phyloP scores from a whole-genome alignment of 306 rosid genomes.

The Corylus americana region DNA sequence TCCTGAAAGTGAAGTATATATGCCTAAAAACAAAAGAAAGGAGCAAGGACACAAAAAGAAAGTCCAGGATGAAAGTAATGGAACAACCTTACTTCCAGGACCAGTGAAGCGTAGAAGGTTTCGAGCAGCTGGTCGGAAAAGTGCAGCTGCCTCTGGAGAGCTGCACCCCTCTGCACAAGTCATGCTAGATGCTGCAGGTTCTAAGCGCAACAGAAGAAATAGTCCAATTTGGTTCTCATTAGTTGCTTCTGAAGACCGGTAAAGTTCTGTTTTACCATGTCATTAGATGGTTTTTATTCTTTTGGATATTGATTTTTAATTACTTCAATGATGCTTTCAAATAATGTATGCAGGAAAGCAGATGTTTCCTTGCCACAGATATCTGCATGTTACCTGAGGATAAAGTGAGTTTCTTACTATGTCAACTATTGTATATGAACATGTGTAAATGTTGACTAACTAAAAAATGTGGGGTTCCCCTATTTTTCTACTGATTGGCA shows the following conservation, averaged over 20 bases:
- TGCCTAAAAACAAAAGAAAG: conserved; percentile 63
- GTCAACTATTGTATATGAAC: conserved; percentile 16
- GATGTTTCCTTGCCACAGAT: conserved; percentile 86
- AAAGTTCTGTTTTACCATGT: conserved; percentile 28
- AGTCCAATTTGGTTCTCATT: conserved; percentile 93
- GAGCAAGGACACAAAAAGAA: conserved; percentile 54
- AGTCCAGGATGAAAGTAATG: conserved; percentile 58
- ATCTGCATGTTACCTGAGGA: conserved; percentile 79
- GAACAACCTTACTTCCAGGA: conserved; percentile 47
- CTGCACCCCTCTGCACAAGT: conserved; percentile 56
- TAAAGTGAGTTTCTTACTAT: conserved; percentile 57
- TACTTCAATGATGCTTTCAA: conserved; percentile 24
- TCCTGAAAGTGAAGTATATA: conserved; percentile 34
- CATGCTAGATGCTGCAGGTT: conserved; percentile 57
- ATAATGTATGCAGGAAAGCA: conserved; percentile 73
- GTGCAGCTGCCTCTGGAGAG: conserved; percentile 50
- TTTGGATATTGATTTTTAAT: conserved; percentile 16
- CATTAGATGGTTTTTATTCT: conserved; percentile 8
- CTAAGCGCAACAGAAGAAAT: conserved; percentile 46
- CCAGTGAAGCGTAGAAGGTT: conserved; percentile 63
- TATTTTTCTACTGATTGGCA: not conserved
- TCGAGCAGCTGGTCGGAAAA: conserved; percentile 63
- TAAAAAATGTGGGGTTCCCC: not conserved
- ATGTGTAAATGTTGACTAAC: conserved; percentile 3
- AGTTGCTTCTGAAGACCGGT: conserved; percentile 91